A percentile compares a stretch with the other conserved stretches of the same genome.
These are phyloP conservation scores for Platanthera zijinensis DNA, from an alignment of 106 monocot species.

Conservation along the genomic window DNA sequence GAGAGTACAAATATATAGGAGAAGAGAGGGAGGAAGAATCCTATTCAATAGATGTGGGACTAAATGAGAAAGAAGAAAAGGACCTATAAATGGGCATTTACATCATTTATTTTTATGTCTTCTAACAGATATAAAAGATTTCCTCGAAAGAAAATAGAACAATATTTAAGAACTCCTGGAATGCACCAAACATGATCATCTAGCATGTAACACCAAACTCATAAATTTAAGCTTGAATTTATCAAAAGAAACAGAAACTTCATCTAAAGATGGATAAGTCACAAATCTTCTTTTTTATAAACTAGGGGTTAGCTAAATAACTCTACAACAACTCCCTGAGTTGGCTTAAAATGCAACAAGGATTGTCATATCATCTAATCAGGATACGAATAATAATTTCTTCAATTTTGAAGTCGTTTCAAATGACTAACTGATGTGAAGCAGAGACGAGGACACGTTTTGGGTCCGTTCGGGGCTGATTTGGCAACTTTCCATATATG, in stretches of 20 bases:
- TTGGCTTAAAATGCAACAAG: neutral
- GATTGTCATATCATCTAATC: neutral
- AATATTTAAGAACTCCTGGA: neutral
- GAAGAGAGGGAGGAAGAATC: too few species aligned
- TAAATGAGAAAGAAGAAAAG: too few species aligned
- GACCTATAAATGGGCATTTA: too few species aligned
- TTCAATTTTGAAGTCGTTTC: neutral
- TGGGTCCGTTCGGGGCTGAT: too few species aligned
- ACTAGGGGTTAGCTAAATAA: neutral
- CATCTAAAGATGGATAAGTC: neutral
- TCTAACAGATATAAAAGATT: too few species aligned
- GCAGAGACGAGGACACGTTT: too few species aligned
- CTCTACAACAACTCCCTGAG: neutral
- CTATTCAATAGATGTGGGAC: too few species aligned
- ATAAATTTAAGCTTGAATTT: neutral
- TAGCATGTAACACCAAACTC: neutral
- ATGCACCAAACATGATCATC: neutral
- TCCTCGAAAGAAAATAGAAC: neutral
- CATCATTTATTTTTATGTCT: too few species aligned
- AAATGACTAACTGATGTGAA: too few species aligned
- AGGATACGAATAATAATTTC: neutral
- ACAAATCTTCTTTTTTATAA: neutral
- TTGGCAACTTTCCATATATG: too few species aligned
- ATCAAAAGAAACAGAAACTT: neutral
- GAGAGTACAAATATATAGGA: too few species aligned